Evolutionary conservation across 2,329 filamentous ascomycete species (phyloP).

Genomic region (Ophiosphaerella narmari): DNA sequence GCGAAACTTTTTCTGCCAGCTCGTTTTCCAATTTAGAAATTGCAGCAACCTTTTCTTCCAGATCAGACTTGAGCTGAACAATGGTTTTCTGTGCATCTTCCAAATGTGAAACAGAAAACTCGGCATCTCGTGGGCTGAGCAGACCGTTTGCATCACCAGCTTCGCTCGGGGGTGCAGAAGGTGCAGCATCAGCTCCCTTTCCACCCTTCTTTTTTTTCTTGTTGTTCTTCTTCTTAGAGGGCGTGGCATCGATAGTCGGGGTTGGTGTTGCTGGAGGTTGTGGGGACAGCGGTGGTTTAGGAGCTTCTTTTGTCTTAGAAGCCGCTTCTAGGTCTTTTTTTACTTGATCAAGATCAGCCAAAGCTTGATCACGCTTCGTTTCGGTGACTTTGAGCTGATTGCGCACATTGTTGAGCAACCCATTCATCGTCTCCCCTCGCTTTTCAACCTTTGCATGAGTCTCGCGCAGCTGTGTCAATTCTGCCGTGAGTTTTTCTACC

Average conservation of each 20-base stretch:
- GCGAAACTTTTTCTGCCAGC: conserved; percentile 63
- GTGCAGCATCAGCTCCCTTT: conserved; percentile 44
- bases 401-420: conserved; percentile 60
- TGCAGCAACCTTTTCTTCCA: conserved; percentile 40
- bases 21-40: conserved; percentile 41
- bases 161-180: conserved; percentile 47
- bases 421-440: conserved; percentile 58
- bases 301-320: conserved; percentile 16
- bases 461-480: conserved; percentile 36
- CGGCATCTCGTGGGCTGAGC: conserved; percentile 38
- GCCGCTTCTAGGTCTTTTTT: conserved; percentile 36
- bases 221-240: conserved; percentile 76
- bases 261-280: conserved; percentile 24
- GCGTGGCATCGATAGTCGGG: conserved; percentile 38
- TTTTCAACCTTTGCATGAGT: conserved; percentile 53
- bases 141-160: conserved; percentile 42
- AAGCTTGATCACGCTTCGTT: conserved; percentile 51
- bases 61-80: conserved; percentile 37
- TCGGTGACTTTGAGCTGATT: conserved; percentile 61
- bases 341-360: conserved; percentile 47
- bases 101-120: conserved; percentile 50
- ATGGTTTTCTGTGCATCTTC: conserved; percentile 38
- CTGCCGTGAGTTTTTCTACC: conserved; percentile 37
- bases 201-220: conserved; percentile 84
- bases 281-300: conserved; percentile 12